Base-by-base conservation (phyloP, 208 protist species). In the Herpetomonas samuelpessoai region DNA sequence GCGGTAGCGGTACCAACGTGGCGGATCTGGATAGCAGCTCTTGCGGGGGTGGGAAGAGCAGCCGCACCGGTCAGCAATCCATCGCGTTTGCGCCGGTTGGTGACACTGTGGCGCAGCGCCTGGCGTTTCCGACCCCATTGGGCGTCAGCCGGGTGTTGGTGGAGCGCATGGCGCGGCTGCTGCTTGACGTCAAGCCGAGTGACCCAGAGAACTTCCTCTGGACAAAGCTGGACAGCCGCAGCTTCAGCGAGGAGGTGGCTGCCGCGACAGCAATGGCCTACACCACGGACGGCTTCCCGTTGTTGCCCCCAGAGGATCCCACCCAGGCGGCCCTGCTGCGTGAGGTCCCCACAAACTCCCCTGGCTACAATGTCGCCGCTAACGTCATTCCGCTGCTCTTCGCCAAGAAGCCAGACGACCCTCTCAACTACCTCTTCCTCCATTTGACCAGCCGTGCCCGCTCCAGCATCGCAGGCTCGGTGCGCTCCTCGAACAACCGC, bases 341-440 rank as follows among this genome's bases (percentile, higher is more conserved):
- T 25, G 78, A 81, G 19, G 67, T 92, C 10, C 76, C 77, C 1
- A 41, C 62, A 12, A 52, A 54, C 16, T 76, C 70, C 2, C 76
- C 81, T 0, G 74, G 71, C 7, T 88, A 86, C 71, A 55, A 46
- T 19, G 55, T 88, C 38, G 73, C 69, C 12, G 65, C 55, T 3
- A 66, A 57, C 49, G 19, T 86, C 26, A 29, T 91, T 4, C 65
- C 74, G n/a, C n/a, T 58, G 14, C 60, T 88, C 26, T 83, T 91
- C 29, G 74, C 76, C 3, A 81, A 79, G 50, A 86, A 86, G 60
- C 84, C 84, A 35, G 62, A 68, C 1, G 60, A 79, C 28, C 80
- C 84, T 18, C 77, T 88, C 49, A 81, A 70, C 57, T 91, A 84
- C 71, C 74, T 91, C 29, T 82, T 79, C 59, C 63, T 83, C 44